Conservation (phyloP, 75 land plant species). For the Picea sitchensis region DNA sequence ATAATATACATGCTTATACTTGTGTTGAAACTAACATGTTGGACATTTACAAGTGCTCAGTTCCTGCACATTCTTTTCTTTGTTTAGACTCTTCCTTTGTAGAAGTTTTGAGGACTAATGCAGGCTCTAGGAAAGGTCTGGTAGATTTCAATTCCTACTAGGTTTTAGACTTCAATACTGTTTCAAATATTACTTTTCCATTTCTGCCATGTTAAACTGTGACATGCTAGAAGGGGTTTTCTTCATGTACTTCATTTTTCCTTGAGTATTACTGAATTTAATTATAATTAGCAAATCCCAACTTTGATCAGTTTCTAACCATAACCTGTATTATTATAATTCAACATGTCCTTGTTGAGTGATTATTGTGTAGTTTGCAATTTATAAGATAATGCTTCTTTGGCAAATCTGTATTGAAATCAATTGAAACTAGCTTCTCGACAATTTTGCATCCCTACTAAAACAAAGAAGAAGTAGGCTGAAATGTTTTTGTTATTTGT, state of each 20-base stretch:
- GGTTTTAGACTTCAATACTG: too few species aligned
- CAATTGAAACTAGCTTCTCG: neutral
- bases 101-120: neutral
- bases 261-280: neutral
- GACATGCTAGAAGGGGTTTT: neutral
- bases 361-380: neutral
- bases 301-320: neutral
- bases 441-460: neutral
- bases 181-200: neutral
- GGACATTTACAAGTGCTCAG: neutral
- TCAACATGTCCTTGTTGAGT: constrained; percentile 1
- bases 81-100: neutral
- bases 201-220: neutral
- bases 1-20: neutral
- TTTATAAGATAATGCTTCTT: neutral
- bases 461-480: neutral
- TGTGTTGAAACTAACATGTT: neutral
- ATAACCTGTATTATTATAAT: neutral
- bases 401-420: neutral
- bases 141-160: neutral
- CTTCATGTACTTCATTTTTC: neutral
- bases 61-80: neutral
- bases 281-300: neutral
- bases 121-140: neutral
- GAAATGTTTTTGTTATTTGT: neutral